phyloP scores from a whole-genome alignment of 441 rosid genomes.

The Erodium chrysanthum region DNA sequence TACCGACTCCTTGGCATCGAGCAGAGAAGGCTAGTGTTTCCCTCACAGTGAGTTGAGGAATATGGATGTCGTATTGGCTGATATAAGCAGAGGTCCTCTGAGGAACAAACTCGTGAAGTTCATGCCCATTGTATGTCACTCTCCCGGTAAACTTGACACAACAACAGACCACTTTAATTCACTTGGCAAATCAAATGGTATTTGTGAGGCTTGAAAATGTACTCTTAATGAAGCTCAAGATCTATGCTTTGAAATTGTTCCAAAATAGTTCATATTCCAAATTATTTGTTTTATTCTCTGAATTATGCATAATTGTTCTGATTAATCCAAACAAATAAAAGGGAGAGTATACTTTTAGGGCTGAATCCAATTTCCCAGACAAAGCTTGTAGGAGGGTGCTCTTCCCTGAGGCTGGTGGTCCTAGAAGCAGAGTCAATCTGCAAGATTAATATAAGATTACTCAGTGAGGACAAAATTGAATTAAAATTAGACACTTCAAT shows the following conservation, averaged over 20 bases:
- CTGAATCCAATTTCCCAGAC: not conserved
- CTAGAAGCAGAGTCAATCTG: slow-evolving; percentile 49
- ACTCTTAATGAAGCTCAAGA: too few species aligned
- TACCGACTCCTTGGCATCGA: slow-evolving; percentile 54
- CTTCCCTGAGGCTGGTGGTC: slow-evolving; percentile 62
- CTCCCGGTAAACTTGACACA: slow-evolving; percentile 32
- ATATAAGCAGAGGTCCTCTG: slow-evolving; percentile 20
- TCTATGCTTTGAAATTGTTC: too few species aligned
- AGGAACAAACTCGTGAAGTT: slow-evolving; percentile 24
- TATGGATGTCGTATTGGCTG: slow-evolving; percentile 47
- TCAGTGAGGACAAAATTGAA: too few species aligned
- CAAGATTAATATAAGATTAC: too few species aligned
- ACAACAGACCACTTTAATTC: not conserved
- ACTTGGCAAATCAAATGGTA: too few species aligned
- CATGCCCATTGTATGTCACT: slow-evolving; percentile 50
- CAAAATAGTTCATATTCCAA: too few species aligned
- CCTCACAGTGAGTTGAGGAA: slow-evolving; percentile 51
- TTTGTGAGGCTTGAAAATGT: too few species aligned
- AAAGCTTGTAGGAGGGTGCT: slow-evolving; percentile 35
- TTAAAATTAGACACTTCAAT: too few species aligned
- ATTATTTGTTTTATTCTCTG: too few species aligned
- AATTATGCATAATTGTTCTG: too few species aligned
- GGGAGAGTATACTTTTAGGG: too few species aligned
- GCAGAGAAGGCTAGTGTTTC: slow-evolving; percentile 53
- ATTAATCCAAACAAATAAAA: too few species aligned